Base-by-base conservation (phyloP, 1,139 yeast species). In the Zygotorulaspora mrakii region DNA sequence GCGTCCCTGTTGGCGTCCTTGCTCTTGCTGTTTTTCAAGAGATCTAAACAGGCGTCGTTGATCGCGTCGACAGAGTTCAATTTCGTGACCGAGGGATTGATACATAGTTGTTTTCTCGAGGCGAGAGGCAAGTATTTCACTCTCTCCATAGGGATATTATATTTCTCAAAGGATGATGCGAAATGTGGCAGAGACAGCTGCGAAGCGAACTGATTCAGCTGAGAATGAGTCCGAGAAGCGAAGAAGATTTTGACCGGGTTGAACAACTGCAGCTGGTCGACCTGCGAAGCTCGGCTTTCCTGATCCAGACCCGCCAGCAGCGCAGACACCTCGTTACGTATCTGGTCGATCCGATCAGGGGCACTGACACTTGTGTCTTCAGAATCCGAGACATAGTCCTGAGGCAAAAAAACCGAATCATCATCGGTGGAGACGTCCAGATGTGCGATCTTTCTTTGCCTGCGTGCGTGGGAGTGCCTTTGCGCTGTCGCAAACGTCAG, bases 221-320 rank as follows among this genome's bases (percentile, higher is more conserved):
- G 98, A 0, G 96, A 86, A 56, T 89, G 97, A 0, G 98, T 89
- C 60, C 98, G 68, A 1, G 96, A 87, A 0, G 95, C 73, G 56
- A 80, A 88, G 50, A 66, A 76, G 2, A 82, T 71, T 50, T 78
- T 78, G 0, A 70, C 55, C 1, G 76, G 73, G 33, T 74, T 73
- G 17, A 65, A 62, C 27, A 46, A 32, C 5, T 45, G 49, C 7
- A 42, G 34, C 9, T 17, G 27, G 7, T 31, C 20, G 24, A 32
- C 31, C 5, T 21, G 17, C 4, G 33, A 17, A 14, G 40, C 44
- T 3, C 30, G 42, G 18, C 35, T 40, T 13, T 33, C 36, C 12
- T 47, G 12, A 21, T 42, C 43, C 24, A 70, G 62, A 45, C 71
- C 70, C 7, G 62, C 61, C 40, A 77, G 47, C 23, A 79, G 52